These are phyloP conservation scores for Holtermanniella nyarrowii DNA, from an alignment of 768 basidiomycete genomes.

Conservation along the genomic window DNA sequence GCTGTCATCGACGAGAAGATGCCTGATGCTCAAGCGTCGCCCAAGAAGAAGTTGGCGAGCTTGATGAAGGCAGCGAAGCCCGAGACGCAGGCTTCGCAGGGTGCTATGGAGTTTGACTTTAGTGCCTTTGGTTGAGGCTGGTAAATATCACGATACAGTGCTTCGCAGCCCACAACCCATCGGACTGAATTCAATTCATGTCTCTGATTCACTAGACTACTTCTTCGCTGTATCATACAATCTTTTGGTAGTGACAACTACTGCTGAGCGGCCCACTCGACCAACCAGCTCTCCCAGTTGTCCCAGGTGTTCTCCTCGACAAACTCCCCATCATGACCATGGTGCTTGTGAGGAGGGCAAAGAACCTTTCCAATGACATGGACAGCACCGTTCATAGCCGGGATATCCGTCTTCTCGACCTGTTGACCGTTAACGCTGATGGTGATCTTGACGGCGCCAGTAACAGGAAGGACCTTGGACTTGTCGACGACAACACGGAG, in stretches of 20 bases:
- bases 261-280: slow-evolving; percentile 7
- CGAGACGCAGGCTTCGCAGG: slow-evolving; percentile 29
- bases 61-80: slow-evolving; percentile 1
- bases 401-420: slow-evolving; percentile 46
- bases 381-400: slow-evolving; percentile 52
- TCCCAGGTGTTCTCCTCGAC: slow-evolving; percentile 24
- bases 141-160: too few species aligned
- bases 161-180: too few species aligned
- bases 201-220: background rate
- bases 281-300: slow-evolving; percentile 34
- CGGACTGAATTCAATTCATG: too few species aligned
- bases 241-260: background rate
- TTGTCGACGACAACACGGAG: slow-evolving; percentile 48
- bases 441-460: slow-evolving; percentile 35
- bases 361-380: slow-evolving; percentile 43
- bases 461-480: slow-evolving; percentile 39
- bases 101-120: slow-evolving; percentile 80
- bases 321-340: slow-evolving; percentile 27
- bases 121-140: slow-evolving; percentile 48
- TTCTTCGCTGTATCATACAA: background rate
- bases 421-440: slow-evolving; percentile 36
- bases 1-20: too few species aligned
- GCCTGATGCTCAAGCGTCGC: too few species aligned
- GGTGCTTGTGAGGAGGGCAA: slow-evolving; percentile 38
- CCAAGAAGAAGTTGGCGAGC: slow-evolving; percentile 1